Evolutionary conservation across 2,329 filamentous ascomycete species (phyloP), one percentile per base, ranked within the genome.

Genomic region (Canariomyces notabilis): DNA sequence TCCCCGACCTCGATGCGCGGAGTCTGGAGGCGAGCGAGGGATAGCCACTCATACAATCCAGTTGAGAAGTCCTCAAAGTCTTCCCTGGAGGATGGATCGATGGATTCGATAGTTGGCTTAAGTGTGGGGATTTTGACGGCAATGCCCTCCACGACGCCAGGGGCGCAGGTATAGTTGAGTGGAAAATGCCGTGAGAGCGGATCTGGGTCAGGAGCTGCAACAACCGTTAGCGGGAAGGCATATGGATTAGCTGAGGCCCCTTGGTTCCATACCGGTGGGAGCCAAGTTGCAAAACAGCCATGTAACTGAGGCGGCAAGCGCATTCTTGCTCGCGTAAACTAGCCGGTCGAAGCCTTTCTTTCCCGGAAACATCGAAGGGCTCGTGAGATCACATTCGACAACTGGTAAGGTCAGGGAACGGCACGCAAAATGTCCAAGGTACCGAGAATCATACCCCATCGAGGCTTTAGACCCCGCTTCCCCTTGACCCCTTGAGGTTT

Each of bases 341-440:
- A 95, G 70, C 37, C 88, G 75, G 52, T 90, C 83, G 59, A 94
- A 95, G 0, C 82, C 85, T 53, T 85, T 89, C 63, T 89, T 93
- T 3, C 89, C 89, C 44, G 82, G 83, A 6, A 88, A 64, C 87
- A 95, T 95, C 0, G 82, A 82, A 1, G 82, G 77, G 5, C 75
- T 71, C 15, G 83, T 78, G 21, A 98, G 75, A 49, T 97, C 83
- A 41, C 85, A 73, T 57, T 91, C 80, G 37, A 97, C 78, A 21
- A 83, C 87, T 93, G 47, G 7, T 6, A 14, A 5, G 2, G 50
- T 71, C 48, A 70, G 62, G 51, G 22, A 47, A 37, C 40, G 8
- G 31, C 33, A 11, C 21, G 21, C 19, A 42, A 11, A 14, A 3
- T 33, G 14, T 9, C 7, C 15, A 6, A 11, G 5, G 8, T 33